Base-by-base conservation (phyloP, 2,329 filamentous ascomycete species). In the Aspergillus sp. region DNA sequence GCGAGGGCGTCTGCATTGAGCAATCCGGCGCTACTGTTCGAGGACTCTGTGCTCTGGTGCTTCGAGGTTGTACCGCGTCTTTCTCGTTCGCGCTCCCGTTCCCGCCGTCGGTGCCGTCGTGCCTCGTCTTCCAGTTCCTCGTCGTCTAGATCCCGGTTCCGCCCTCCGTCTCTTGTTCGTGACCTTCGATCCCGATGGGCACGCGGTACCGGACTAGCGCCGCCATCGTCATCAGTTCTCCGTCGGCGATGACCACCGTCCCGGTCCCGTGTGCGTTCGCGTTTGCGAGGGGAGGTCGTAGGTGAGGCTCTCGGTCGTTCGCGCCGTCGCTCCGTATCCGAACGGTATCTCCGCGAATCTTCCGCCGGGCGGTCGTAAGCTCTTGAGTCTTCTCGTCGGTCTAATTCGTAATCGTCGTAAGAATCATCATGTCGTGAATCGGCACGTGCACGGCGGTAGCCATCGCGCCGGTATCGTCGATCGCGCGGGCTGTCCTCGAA, bases 1-100 rank as follows among this genome's bases (percentile, higher is more conserved):
- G 86, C 87, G 48, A 93, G 74, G 5, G 88, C 85, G 64, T 85
- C 83, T 2, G 69, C 59, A 74, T 78, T 72, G 67, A 85, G 66
- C 13, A 79, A 58, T 58, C 75, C 71, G 1, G 74, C 75, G 8
- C 69, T 71, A 60, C 76, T 78, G 60, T 74, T 76, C 5, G 75
- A 71, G 15, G 76, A 79, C 32, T 76, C 76, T 0, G 69, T 71
- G 45, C 75, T 77, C 43, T 69, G 64, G 68, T 73, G 74, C 64
- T 76, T 78, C 58, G 62, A 66, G 62, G 61, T 64, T 57, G 50
- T 39, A 41, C 62, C 54, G 59, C 61, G 59, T 47, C 61, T 64
- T 52, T 67, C 65, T 56, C 65, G 42, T 54, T 63, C n/a, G 45
- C 54, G 53, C 42, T 68, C 62, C 20, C 63, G 53, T 45, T 63